These are phyloP conservation scores for Lasiodiplodia sp. DNA, from an alignment of 2,329 filamentous ascomycete genomes.

Conservation along the genomic window DNA sequence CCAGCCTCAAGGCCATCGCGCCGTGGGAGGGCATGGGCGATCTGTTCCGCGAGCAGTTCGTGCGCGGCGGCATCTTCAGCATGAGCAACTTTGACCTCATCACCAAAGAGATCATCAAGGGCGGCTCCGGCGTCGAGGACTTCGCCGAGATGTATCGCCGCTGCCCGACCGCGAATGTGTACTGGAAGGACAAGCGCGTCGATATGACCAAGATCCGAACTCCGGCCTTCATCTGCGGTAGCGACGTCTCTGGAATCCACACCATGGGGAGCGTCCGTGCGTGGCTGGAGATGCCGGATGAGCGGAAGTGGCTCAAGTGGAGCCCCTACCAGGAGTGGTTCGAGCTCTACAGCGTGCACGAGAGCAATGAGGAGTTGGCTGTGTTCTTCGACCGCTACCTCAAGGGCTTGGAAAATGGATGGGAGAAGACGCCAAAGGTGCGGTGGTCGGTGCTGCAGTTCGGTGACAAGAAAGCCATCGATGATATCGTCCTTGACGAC, in stretches of 20 bases:
- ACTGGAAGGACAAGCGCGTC: conserved; percentile 37
- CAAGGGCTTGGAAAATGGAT: conserved; percentile 53
- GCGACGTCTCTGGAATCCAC: conserved; percentile 34
- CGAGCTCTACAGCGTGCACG: conserved; percentile 33
- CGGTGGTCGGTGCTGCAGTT: conserved; percentile 50
- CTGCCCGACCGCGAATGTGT: conserved; percentile 39
- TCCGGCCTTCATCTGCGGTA: conserved; percentile 35
- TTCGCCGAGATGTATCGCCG: conserved; percentile 52
- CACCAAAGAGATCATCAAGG: conserved; percentile 47
- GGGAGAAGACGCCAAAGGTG: conserved; percentile 56
- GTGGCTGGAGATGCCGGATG: conserved; percentile 33
- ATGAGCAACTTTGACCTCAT: conserved; percentile 55
- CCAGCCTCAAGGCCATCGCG: conserved; percentile 52
- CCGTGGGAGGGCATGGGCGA: conserved; percentile 58
- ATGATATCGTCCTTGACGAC: conserved; percentile 33
- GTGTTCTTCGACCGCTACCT: conserved; percentile 58
- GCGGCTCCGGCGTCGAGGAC: conserved; percentile 49
- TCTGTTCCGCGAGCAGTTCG: conserved; percentile 56
- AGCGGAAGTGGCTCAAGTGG: conserved; percentile 38
- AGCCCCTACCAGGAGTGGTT: conserved; percentile 36
- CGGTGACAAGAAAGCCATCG: conserved; percentile 34
- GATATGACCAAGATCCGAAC: conserved; percentile 36
- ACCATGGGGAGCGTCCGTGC: conserved; percentile 35
- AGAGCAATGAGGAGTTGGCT: conserved; percentile 33
- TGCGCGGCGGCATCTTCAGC: conserved; percentile 45